These are phyloP conservation scores for Berkeleyomyces rouxiae DNA, from an alignment of 2,329 filamentous ascomycete species.

Conservation along the genomic window DNA sequence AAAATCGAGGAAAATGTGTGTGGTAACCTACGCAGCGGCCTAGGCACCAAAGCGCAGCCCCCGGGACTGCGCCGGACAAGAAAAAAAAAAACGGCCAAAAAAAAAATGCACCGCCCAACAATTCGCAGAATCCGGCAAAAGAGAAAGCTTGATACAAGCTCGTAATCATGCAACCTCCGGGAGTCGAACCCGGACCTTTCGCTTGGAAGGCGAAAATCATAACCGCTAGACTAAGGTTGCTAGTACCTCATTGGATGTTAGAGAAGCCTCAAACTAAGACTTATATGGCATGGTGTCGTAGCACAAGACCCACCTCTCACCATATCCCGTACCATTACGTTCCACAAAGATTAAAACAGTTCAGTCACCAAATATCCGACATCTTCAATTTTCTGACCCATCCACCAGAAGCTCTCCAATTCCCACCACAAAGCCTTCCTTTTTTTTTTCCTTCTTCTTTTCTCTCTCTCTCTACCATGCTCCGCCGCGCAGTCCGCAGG, in stretches of 20 bases:
- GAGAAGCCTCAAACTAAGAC: neutral
- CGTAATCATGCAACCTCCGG: neutral
- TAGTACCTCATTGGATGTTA: neutral
- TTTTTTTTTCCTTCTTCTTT: neutral
- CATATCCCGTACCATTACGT: no score
- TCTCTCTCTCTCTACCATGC: slow-evolving; percentile 16
- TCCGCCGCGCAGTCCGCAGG: slow-evolving; percentile 16
- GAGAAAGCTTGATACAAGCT: neutral
- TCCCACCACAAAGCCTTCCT: neutral
- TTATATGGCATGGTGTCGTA: neutral
- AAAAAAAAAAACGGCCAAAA: neutral
- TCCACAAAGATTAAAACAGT: no score
- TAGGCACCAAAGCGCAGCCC: no score
- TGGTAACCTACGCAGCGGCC: no score
- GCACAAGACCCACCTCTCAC: no score
- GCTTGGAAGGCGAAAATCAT: neutral
- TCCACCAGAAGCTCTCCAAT: neutral
- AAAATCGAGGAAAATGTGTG: no score
- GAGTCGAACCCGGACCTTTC: slow-evolving; percentile 5
- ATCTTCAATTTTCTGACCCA: neutral
- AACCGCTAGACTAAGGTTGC: slow-evolving; percentile 6
- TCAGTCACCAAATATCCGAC: no score
- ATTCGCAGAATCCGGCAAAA: no score
- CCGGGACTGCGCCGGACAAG: no score
- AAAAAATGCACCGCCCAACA: neutral